Base-by-base conservation (phyloP, 306 rosid genomes). In the Senna siamea region DNA sequence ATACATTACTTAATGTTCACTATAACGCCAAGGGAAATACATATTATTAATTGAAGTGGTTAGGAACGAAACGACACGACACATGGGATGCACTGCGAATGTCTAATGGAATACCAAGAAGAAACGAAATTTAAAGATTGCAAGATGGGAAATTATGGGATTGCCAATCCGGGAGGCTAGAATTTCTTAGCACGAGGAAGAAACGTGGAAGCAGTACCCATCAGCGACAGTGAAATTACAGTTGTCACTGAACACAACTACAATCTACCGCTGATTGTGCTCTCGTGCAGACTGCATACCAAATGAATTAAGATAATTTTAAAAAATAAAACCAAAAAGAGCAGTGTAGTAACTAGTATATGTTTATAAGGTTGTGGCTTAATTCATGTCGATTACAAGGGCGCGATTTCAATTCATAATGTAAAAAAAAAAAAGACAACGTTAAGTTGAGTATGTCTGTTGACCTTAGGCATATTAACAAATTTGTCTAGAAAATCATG, bases 241-340 rank as follows among this genome's bases (percentile, higher is more conserved):
- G 92, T 82, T 91, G 92, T 88, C 93, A 87, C 77, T 63, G 69
- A 50, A 15, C 65, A 8, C 12, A 59, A 75, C 65, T 19, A n/a
- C 70, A 63, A 55, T 23, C 53, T 68, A 15, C 40, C 40, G 14
- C 26, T 13, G n/a, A 38, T 54, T 19, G 37, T 37, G 53, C 5
- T 34, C 10, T 12, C 26, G 47, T 17, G 20, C 48, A n/a, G n/a
- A 23, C 59, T 28, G 9, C 3, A 19, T 66, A 30, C 10, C 30
- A 37, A 14, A 13, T 5, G 48, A 56, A 43, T 9, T 19, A 47
- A 59, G 7, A 48, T n/a, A 14, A 4, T 51, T 48, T n/a, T 5
- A 17, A 1, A 19, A 51, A 51, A 51, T 6, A 15, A 48, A n/a
- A n/a, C n/a, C 2, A 37, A 1, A 4, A 3, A 10, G 15, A 18